phyloP scores from a whole-genome alignment of 495 filamentous ascomycete genomes.

The Apodospora peruviana region DNA sequence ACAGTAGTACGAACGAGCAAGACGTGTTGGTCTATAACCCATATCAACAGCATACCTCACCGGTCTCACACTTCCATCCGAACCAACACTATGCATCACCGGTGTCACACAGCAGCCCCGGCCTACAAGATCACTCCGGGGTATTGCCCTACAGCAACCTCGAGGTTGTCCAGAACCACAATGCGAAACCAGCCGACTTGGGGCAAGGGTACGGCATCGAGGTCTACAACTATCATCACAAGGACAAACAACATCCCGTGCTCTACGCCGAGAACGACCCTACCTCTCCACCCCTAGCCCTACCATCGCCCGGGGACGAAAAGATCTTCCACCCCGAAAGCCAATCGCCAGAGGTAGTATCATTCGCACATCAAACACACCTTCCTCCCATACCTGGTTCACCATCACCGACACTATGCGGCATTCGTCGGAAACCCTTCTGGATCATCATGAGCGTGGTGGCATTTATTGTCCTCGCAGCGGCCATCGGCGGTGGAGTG shows the following conservation, averaged over 20 bases:
- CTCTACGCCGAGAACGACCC: not conserved
- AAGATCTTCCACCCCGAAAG: not conserved
- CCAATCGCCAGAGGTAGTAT: not conserved
- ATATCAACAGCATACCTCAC: too few species aligned
- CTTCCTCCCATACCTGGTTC: not conserved
- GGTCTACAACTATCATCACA: not conserved
- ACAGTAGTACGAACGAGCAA: too few species aligned
- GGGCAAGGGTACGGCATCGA: not conserved
- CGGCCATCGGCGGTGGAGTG: conserved; percentile 6
- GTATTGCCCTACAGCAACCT: not conserved
- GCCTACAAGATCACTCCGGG: too few species aligned
- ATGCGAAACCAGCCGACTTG: not conserved
- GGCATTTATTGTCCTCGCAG: conserved; percentile 1
- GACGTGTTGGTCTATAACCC: too few species aligned
- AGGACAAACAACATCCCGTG: not conserved
- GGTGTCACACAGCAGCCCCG: too few species aligned
- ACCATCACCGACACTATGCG: conserved; percentile 4
- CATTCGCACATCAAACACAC: not conserved
- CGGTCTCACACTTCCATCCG: too few species aligned
- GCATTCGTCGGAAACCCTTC: conserved; percentile 6
- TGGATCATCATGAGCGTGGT: conserved; percentile 4
- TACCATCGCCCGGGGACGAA: not conserved
- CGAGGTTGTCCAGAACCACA: not conserved
- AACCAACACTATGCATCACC: too few species aligned
- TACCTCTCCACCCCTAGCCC: not conserved